These are phyloP conservation scores for Elaeagnus macrophylla DNA, from an alignment of 306 rosid species.

Conservation along the genomic window DNA sequence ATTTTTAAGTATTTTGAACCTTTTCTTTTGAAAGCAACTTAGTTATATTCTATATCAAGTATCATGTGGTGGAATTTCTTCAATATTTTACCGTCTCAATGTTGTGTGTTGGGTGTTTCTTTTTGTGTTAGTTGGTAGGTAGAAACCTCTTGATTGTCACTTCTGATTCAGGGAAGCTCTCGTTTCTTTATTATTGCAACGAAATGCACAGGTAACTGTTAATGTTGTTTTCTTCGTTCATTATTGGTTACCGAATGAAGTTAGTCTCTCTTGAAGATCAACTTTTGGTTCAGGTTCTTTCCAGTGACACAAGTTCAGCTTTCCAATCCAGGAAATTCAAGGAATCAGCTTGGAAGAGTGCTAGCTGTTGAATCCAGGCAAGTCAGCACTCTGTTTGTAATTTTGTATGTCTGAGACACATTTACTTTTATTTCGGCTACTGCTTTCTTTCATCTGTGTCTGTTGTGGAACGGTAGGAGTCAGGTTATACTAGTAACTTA, in stretches of 20 bases:
- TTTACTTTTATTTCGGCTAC: too few relatives aligned
- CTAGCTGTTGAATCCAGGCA: conserved; percentile 75
- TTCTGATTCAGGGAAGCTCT: conserved; percentile 94
- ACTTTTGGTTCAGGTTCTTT: conserved; percentile 48
- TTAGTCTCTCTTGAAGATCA: conserved; percentile 1
- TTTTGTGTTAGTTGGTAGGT: conserved; percentile 55
- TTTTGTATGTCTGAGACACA: too few relatives aligned
- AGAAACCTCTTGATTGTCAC: conserved; percentile 72
- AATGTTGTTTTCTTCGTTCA: conserved; percentile 5
- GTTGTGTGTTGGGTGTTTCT: background rate
- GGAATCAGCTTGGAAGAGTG: conserved; percentile 77
- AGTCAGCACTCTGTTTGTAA: conserved; percentile 13
- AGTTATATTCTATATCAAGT: background rate
- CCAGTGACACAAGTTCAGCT: conserved; percentile 67
- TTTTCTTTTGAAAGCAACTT: background rate
- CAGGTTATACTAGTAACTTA: too few relatives aligned
- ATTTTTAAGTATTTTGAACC: background rate
- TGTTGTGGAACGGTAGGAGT: too few relatives aligned
- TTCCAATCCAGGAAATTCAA: conserved; percentile 69
- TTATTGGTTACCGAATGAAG: background rate
- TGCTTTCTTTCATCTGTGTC: too few relatives aligned
- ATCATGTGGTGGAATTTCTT: background rate
- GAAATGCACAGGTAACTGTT: conserved; percentile 82
- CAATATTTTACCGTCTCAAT: background rate
- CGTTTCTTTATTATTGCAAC: conserved; percentile 79